These are phyloP conservation scores for Plenodomus tracheiphilus DNA, from an alignment of 2,329 filamentous ascomycete species.

Conservation along the genomic window DNA sequence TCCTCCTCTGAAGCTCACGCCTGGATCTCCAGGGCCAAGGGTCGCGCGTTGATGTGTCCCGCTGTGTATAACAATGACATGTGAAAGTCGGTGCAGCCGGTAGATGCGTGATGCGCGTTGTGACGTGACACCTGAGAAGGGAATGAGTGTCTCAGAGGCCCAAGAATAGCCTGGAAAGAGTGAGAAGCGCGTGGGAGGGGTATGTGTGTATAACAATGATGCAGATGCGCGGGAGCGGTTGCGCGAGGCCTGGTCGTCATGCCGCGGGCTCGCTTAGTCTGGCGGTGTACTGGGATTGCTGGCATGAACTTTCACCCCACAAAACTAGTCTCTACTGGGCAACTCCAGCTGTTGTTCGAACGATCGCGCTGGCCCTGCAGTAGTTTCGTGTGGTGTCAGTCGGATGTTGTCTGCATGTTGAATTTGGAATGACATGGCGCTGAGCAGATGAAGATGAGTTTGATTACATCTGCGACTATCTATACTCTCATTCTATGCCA, in stretches of 20 bases:
- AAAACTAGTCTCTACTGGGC: background rate
- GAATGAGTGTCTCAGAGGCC: background rate
- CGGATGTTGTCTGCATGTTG: background rate
- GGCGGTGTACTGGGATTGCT: slow-evolving; percentile 2
- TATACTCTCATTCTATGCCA: no score
- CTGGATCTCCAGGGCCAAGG: background rate
- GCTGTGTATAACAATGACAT: background rate
- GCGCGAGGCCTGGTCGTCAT: background rate
- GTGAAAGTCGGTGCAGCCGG: background rate
- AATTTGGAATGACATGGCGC: background rate
- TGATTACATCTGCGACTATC: no score
- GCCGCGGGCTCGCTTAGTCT: slow-evolving; percentile 2
- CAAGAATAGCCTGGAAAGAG: background rate
- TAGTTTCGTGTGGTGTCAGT: background rate
- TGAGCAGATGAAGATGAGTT: no score
- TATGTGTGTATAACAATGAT: background rate
- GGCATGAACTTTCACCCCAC: background rate
- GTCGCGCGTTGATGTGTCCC: background rate
- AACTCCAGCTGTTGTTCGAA: background rate
- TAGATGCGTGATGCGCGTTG: background rate
- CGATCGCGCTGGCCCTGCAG: slow-evolving; percentile 1
- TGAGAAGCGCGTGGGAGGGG: background rate
- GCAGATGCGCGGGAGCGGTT: background rate
- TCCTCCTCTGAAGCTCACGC: background rate
- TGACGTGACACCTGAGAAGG: background rate